Evolutionary conservation across 2,329 filamentous ascomycete species (phyloP).

Genomic region (Colletotrichum musae): DNA sequence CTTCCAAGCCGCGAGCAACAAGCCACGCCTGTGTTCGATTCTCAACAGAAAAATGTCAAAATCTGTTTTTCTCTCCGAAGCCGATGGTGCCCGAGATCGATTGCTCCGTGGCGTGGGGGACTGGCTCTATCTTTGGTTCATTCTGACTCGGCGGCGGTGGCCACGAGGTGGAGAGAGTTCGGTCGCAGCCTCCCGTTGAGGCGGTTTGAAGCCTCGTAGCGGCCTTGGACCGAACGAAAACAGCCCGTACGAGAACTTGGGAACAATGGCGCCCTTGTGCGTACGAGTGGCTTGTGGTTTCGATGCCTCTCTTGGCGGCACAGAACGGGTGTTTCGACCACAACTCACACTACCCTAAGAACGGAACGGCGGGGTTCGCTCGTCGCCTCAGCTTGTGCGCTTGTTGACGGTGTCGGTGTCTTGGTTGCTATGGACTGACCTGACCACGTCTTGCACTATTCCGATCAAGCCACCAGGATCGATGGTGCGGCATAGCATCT

Average conservation of each 20-base stretch:
- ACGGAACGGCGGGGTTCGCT: constrained; percentile 4
- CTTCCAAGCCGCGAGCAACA: constrained; percentile 14
- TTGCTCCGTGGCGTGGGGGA: constrained; percentile 19
- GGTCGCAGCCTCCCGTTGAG: constrained; percentile 22
- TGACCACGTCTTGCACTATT: not conserved
- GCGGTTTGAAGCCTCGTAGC: not conserved
- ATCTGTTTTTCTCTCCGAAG: not conserved
- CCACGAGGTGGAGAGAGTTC: constrained; percentile 11
- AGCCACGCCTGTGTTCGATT: constrained; percentile 18
- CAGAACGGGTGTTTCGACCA: not conserved
- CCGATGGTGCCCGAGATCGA: constrained; percentile 24
- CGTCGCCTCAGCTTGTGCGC: constrained; percentile 3
- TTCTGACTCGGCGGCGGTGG: too few species aligned
- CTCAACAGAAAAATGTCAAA: constrained; percentile 30
- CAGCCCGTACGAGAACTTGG: not conserved
- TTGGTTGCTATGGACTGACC: constrained; percentile 3
- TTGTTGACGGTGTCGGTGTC: not conserved
- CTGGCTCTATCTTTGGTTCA: constrained; percentile 25
- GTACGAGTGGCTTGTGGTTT: not conserved
- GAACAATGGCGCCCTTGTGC: not conserved
- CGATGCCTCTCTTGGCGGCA: not conserved
- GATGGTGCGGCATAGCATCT: constrained; percentile 36
- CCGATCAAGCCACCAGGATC: constrained; percentile 3
- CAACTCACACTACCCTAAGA: not conserved
- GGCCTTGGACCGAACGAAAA: too few species aligned